Conservation (phyloP, 116 monocot genomes). For the Cymodocea nodosa region DNA sequence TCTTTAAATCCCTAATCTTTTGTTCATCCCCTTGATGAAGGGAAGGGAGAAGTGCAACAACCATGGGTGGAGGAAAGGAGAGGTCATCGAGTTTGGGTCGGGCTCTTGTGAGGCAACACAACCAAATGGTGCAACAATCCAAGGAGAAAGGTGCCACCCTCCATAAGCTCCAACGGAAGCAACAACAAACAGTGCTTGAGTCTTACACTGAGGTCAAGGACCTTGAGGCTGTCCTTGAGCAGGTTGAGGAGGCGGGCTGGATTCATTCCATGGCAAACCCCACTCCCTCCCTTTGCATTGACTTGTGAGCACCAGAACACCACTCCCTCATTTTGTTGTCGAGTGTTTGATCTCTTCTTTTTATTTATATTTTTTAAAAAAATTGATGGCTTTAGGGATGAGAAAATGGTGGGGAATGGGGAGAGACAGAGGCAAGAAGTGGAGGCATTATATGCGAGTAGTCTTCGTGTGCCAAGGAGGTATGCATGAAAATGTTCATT, state of each 20-base stretch:
- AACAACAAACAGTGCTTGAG: conserved; percentile 32
- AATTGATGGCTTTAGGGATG: background rate
- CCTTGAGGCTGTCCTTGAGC: conserved; percentile 75
- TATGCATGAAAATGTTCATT: background rate
- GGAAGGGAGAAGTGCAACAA: background rate
- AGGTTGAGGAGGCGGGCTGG: conserved; percentile 44
- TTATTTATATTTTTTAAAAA: no score
- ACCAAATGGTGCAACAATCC: conserved; percentile 49
- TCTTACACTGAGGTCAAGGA: conserved; percentile 83
- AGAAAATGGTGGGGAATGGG: conserved; percentile 4
- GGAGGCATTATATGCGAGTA: conserved; percentile 72
- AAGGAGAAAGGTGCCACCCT: conserved; percentile 60
- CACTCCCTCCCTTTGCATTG: conserved; percentile 3
- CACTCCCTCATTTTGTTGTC: no score
- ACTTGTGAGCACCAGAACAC: background rate
- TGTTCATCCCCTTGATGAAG: no score
- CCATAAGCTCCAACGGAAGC: conserved; percentile 2
- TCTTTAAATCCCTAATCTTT: no score
- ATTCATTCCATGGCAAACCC: conserved; percentile 6
- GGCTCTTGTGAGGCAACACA: conserved; percentile 71
- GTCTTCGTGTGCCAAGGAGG: conserved; percentile 82
- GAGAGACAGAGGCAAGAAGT: conserved; percentile 34
- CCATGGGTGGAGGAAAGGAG: conserved; percentile 39
- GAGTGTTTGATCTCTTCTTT: no score
- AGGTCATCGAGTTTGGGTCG: conserved; percentile 47